Evolutionary conservation across 306 rosid species (phyloP), one percentile per base, ranked within the genome.

Genomic region (Vigna mungo): DNA sequence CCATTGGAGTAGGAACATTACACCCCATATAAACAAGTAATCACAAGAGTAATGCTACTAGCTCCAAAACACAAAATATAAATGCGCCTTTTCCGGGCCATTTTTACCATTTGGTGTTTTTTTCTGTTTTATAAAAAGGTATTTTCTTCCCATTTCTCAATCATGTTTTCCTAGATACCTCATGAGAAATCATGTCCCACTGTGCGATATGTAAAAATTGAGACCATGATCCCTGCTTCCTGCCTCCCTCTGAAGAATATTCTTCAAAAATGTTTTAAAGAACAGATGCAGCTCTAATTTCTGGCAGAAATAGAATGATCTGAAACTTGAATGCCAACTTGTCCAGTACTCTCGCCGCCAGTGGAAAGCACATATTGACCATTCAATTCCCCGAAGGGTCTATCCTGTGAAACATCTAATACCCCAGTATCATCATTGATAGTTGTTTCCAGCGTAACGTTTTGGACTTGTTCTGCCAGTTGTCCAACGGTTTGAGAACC

Each of bases 281-380:
- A 43, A 75, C 85, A 72, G 79, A 43, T 72, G 81, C 60, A 78
- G 79, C 83, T 87, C 83, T 86, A 88, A 78, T 88, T 86, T 86
- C 78, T 78, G 18, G 87, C 91, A 39, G 89, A 84, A 36, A 72
- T 58, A 34, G 94, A 64, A 79, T 39, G 85, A 56, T 92, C 85
- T 7, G 86, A 74, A 48, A 84, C 84, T 82, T 85, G 84, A 75
- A 76, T 77, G 56, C 78, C 52, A 59, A 62, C 84, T 80, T 83
- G 86, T 78, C 80, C 77, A 13, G 81, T 76, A 43, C 78, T 85
- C 23, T 81, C 85, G 5, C 70, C 85, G 5, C 70, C 76, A 39
- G 82, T 77, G 37, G 88, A 81, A 6, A 18, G 77, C 84, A 74
- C 83, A 39, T 59, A 53, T 78, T 59, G 86, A 68, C 75, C 81